Base-by-base conservation (phyloP, 2,329 filamentous ascomycete genomes). In the Fonsecaea pugnacius region DNA sequence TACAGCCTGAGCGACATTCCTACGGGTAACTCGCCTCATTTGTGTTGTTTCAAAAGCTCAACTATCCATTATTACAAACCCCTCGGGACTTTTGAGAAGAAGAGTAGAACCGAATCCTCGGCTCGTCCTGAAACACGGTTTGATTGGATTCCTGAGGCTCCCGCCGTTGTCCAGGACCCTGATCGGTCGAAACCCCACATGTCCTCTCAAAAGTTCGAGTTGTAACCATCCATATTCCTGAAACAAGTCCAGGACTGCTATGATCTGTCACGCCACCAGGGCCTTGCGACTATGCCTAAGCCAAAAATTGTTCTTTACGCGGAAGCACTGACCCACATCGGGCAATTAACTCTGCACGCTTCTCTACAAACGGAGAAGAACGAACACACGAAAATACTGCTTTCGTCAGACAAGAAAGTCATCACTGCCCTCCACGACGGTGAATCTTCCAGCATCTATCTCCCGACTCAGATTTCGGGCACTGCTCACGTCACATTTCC, bases 311-410 rank as follows among this genome's bases (percentile, higher is more conserved):
- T 77, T 48, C 76, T 88, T 14, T 87, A 88, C 68, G 84, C 85
- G 27, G 86, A 89, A 73, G 79, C 86, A 16, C 76, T 88, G 40
- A 79, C 84, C 38, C 83, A 88, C 67, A 86, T 88, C 66, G 82
- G 84, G 48, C 85, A 86, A 65, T 77, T 87, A 48, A 85, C 84
- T 2, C 77, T 88, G 16, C 83, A 85, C 68, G 81, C 83, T 1
- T 83, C 82, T 1, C 74, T 87, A 5, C 75, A 76, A 27, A 80
- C 80, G 1, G 72, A 75, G 8, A 77, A 78, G 63, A 79, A 77
- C 60, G 70, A 75, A 35, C 73, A 76, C 33, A 84, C 80, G 7
- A 76, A 76, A 54, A 78, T 79, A 24, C 73, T 73, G 36, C 72
- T 84, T 2, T 79, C 78, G 4, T 75, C 78, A 1, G 78, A 83